These are phyloP conservation scores for Spiraea crenata DNA, from an alignment of 331 rosid genomes.

Conservation along the genomic window DNA sequence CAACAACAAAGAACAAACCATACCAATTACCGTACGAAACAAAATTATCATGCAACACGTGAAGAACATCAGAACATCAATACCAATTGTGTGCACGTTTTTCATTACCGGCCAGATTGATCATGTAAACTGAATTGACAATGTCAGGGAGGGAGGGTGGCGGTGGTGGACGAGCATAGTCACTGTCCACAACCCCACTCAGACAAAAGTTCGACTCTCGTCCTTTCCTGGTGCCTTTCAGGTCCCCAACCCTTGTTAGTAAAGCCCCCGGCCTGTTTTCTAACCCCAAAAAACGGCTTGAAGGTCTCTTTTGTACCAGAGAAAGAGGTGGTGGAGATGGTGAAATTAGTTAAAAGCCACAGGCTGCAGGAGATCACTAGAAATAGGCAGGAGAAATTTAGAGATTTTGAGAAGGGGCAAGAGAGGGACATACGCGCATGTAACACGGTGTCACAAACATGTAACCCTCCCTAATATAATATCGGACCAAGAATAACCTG, in stretches of 20 bases:
- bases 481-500: not conserved
- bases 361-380: not conserved
- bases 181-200: not conserved
- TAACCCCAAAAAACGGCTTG: not conserved
- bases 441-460: not conserved
- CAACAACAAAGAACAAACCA: not conserved
- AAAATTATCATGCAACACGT: not conserved
- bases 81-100: not conserved
- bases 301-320: not conserved
- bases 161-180: not conserved
- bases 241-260: not conserved
- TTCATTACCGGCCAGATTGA: conserved; percentile 19
- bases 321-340: conserved; percentile 9
- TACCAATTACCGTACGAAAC: not conserved
- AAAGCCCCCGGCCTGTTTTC: not conserved
- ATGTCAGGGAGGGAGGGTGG: conserved; percentile 10
- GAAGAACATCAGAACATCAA: not conserved
- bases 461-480: not conserved
- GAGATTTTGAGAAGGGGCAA: not conserved
- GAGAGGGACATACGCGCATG: conserved; percentile 9
- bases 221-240: not conserved
- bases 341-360: not conserved
- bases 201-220: not conserved
- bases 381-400: not conserved
- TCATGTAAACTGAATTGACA: not conserved